A percentile compares a stretch with the other conserved stretches of the same genome.
These are phyloP conservation scores for Neolentinus lepideus DNA, from an alignment of 1,284 basidiomycete species.

Conservation along the genomic window DNA sequence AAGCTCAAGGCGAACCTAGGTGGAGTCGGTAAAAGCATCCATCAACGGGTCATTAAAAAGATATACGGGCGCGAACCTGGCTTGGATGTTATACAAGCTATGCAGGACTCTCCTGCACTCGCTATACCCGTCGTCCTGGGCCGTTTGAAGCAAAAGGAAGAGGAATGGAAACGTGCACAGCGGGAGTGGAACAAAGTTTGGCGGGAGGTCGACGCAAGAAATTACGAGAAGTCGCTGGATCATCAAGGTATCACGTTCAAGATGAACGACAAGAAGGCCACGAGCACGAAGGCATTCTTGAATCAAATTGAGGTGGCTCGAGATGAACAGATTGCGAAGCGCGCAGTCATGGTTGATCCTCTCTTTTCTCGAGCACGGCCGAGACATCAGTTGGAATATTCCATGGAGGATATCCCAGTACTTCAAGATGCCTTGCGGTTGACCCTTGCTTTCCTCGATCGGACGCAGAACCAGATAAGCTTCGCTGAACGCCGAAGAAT, in stretches of 20 bases:
- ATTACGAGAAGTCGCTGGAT: slow-evolving; percentile 90
- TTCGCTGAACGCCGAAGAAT: slow-evolving; percentile 74
- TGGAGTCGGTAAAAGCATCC: slow-evolving; percentile 87
- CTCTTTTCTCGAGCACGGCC: slow-evolving; percentile 65
- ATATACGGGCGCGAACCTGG: slow-evolving; percentile 90
- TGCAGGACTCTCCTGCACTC: slow-evolving; percentile 91
- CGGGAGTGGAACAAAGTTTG: slow-evolving; percentile 99
- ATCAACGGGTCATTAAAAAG: slow-evolving; percentile 94
- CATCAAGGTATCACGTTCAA: slow-evolving; percentile 93
- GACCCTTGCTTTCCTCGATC: slow-evolving; percentile 87
- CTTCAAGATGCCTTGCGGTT: slow-evolving; percentile 87
- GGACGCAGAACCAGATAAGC: slow-evolving; percentile 71
- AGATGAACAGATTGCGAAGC: slow-evolving; percentile 80
- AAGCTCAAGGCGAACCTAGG: slow-evolving; percentile 90
- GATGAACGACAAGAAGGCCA: slow-evolving; percentile 86
- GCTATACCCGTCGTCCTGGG: slow-evolving; percentile 92
- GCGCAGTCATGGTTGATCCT: slow-evolving; percentile 72
- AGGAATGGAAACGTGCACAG: slow-evolving; percentile 99
- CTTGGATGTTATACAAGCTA: slow-evolving; percentile 81
- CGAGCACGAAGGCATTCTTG: slow-evolving; percentile 79
- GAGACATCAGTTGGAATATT: slow-evolving; percentile 77
- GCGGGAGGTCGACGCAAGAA: slow-evolving; percentile 93
- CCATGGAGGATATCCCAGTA: slow-evolving; percentile 70
- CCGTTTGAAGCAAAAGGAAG: slow-evolving; percentile 93
- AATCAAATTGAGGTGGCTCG: slow-evolving; percentile 86